Evolutionary conservation across 2,329 filamentous ascomycete genomes (phyloP).

Genomic region (Coniochaeta hoffmannii): DNA sequence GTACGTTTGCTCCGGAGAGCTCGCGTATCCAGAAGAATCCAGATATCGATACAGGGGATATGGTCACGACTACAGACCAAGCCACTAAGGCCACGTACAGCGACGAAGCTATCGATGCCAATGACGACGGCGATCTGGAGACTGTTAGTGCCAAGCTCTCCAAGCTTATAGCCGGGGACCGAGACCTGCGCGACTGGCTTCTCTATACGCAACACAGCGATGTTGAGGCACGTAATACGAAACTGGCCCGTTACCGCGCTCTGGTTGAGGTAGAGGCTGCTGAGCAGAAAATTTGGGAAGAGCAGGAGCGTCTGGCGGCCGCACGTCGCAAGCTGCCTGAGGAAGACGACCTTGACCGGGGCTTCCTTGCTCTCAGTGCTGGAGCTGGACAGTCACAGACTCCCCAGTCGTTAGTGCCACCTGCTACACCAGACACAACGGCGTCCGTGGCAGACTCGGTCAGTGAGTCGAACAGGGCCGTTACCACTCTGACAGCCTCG

Average conservation of each 20-base stretch:
- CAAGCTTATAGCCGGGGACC: conserved; percentile 9
- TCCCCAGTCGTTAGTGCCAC: background rate
- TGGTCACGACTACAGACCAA: no score
- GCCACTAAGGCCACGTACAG: background rate
- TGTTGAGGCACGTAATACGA: conserved; percentile 11
- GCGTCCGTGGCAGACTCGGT: background rate
- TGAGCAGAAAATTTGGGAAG: conserved; percentile 12
- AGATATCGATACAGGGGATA: no score
- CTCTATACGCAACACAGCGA: conserved; percentile 15
- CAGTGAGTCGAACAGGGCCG: background rate
- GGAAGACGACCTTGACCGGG: conserved; percentile 15
- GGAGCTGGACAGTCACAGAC: background rate
- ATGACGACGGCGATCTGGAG: background rate
- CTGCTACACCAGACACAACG: background rate
- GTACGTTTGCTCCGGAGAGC: background rate
- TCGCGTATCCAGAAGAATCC: background rate
- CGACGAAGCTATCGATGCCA: background rate
- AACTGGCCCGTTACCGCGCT: conserved; percentile 14
- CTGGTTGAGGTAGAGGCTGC: conserved; percentile 13
- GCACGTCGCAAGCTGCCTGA: conserved; percentile 11
- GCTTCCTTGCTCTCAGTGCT: background rate
- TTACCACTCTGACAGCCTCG: background rate
- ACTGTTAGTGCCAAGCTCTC: conserved; percentile 3
- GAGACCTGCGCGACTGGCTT: conserved; percentile 17
- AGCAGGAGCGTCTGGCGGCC: conserved; percentile 10